Percentiles rank a stretch among this genome's conserved stretches.
Conservation (phyloP, 2,329 filamentous ascomycete species). For the Neoarthrinium moseri region DNA sequence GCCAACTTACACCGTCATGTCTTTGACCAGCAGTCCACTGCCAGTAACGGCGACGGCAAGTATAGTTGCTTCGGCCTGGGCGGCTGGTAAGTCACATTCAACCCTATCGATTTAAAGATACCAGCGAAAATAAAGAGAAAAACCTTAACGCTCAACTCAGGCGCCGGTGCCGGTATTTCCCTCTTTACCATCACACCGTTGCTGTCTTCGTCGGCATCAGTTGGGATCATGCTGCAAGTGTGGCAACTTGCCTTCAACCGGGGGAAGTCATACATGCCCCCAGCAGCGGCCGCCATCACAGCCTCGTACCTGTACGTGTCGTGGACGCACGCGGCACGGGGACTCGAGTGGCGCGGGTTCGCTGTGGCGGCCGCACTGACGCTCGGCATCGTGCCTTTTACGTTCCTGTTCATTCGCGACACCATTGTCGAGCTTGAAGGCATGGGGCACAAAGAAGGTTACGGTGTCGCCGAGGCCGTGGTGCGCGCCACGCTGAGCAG, state of each 20-base stretch:
- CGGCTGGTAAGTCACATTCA: neutral
- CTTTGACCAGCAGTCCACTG: neutral
- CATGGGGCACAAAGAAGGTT: neutral
- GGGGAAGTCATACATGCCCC: slow-evolving; percentile 37
- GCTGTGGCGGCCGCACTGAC: slow-evolving; percentile 29
- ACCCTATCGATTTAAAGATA: neutral
- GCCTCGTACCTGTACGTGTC: slow-evolving; percentile 34
- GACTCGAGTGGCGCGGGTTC: slow-evolving; percentile 32
- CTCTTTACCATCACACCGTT: slow-evolving; percentile 31
- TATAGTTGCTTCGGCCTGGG: slow-evolving; percentile 5
- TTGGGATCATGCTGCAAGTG: slow-evolving; percentile 28
- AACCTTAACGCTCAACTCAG: slow-evolving; percentile 18
- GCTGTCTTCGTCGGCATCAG: slow-evolving; percentile 21
- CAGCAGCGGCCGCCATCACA: slow-evolving; percentile 29
- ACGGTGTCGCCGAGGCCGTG: neutral
- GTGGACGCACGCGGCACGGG: slow-evolving; percentile 27
- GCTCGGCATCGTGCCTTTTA: slow-evolving; percentile 39
- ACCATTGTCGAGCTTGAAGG: slow-evolving; percentile 32
- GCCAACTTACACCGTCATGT: neutral
- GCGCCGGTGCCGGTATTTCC: slow-evolving; percentile 34
- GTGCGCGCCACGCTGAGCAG: neutral
- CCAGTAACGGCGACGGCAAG: neutral
- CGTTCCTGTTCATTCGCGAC: slow-evolving; percentile 31
- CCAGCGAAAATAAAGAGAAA: neutral
- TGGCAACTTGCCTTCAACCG: slow-evolving; percentile 37